Base-by-base conservation (phyloP, 2,329 filamentous ascomycete species). In the Claviceps sorghi region DNA sequence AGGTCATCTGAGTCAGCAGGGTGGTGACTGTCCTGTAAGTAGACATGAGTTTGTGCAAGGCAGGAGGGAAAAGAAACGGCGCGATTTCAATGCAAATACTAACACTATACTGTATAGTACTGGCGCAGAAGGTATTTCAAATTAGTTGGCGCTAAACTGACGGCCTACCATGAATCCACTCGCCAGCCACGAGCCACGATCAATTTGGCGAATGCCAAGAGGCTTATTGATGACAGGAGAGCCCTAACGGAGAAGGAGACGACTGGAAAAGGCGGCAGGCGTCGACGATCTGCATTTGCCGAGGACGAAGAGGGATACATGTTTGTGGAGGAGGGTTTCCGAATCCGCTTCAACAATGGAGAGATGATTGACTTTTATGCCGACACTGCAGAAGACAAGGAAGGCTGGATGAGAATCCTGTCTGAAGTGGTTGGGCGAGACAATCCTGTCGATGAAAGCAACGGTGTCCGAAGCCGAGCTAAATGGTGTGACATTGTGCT, bases 231-330 rank as follows among this genome's bases (percentile, higher is more conserved):
- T 64, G 93, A 98, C 66, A 86, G 88, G 53, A 82, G 82, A 21
- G 77, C 86, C 21, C 74, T 98, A 48, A 88, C 84, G 7, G 86
- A 95, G 62, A 89, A 87, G 59, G 88, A 94, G 63, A 88, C 84
- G 0, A 82, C 78, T 15, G 85, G 84, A 53, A 86, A 83, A 64
- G 79, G 79, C 57, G 87, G 88, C 52, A 83, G 82, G 59, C 85
- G 93, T 44, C 85, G 93, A 52, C 89, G 94, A 67, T 96, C 90
- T 36, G 93, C 88, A 11, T 98, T 98, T 67, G 90, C 91, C 1
- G 93, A 97, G 68, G 93, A 98, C 58, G 93, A 98, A 69, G 93
- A 98, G 65, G 93, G 93, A 43, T 98, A 98, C 74, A 95, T 96
- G 86, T 98, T 98, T 66, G 91, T 98, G 51, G 93, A 98, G 67